Evolutionary conservation across 2,329 filamentous ascomycete genomes (phyloP), one percentile per base, ranked within the genome.

Genomic region (Penicillium italicum): DNA sequence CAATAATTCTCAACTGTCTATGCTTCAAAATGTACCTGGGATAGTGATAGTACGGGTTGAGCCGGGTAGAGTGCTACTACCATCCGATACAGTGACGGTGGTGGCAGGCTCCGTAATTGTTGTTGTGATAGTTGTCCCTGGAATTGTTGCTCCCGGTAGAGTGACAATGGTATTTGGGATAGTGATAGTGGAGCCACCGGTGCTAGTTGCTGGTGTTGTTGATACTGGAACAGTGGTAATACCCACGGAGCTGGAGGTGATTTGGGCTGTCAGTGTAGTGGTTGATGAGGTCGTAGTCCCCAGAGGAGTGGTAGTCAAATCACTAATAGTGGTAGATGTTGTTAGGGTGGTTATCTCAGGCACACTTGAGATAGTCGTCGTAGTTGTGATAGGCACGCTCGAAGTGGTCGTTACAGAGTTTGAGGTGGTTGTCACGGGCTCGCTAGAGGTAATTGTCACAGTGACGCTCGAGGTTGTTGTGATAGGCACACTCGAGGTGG

Each of bases 81-180:
- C 41, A 10, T 45, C 42, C 12, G 36, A 41, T 6, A 50, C 28
- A 22, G 50, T 59, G 4, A 56, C 8, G 4, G 41, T 59, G 24
- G 40, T 53, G 6, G 46, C 37, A 42, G 54, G 28, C 18, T 50
- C 40, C 7, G 53, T 59, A 6, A 37, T 28, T 3, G 42, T 40
- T 26, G 48, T 56, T 5, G 56, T 59, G 30, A 53, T 34, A 11
- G 51, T 61, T 31, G 47, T 51, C 20, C 20, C 20, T 31, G 55
- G 42, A 37, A 58, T 7, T 24, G 20, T 41, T 4, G 49, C 37
- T 20, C 40, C 26, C 16, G 54, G n/a, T 9, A 44, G 16, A 1
- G 53, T 56, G n/a, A 58, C 14, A 6, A 48, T 58, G 5, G 43
- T 40, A 18, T 41, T 37, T 43, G 53, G 41, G 0, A 46, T 16